Conservation (phyloP, 2,329 filamentous ascomycete genomes). For the Stachybotrys echinatus region DNA sequence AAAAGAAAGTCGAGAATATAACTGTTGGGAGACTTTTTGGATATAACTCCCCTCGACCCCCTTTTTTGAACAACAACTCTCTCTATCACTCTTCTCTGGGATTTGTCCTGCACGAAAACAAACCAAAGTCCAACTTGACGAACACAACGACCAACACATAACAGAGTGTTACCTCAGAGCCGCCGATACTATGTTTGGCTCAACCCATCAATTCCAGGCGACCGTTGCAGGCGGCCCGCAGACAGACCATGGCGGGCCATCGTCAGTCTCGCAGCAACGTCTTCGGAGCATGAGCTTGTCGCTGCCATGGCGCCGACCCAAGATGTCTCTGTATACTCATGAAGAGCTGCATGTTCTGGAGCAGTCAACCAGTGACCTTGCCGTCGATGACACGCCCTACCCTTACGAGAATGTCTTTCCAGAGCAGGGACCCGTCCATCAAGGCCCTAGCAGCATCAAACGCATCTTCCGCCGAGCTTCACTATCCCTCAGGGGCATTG, state of each 20-base stretch:
- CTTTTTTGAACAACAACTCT: too few relatives aligned
- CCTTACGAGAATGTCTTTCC: constrained; percentile 14
- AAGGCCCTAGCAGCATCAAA: constrained; percentile 33
- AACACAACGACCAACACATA: background rate
- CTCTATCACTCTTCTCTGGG: too few relatives aligned
- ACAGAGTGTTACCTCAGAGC: background rate
- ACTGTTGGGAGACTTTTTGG: too few relatives aligned
- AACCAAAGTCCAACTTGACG: too few relatives aligned
- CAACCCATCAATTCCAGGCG: background rate
- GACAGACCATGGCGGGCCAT: background rate
- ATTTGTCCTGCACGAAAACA: too few relatives aligned
- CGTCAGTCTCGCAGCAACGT: constrained; percentile 22
- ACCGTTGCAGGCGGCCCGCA: background rate
- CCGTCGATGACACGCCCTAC: constrained; percentile 25
- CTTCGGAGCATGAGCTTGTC: constrained; percentile 46
- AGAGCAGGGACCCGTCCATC: constrained; percentile 17
- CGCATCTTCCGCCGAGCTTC: constrained; percentile 52
- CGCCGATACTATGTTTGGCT: background rate
- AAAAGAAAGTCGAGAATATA: too few relatives aligned
- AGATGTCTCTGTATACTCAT: constrained; percentile 31
- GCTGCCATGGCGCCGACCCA: constrained; percentile 43
- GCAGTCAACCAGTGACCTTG: constrained; percentile 23
- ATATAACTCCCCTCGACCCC: too few relatives aligned
- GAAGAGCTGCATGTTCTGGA: constrained; percentile 22
- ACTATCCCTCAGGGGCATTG: constrained; percentile 47